Evolutionary conservation across 768 basidiomycete genomes (phyloP), one percentile per base, ranked within the genome.

Genomic region (Daedaleopsis nitida): DNA sequence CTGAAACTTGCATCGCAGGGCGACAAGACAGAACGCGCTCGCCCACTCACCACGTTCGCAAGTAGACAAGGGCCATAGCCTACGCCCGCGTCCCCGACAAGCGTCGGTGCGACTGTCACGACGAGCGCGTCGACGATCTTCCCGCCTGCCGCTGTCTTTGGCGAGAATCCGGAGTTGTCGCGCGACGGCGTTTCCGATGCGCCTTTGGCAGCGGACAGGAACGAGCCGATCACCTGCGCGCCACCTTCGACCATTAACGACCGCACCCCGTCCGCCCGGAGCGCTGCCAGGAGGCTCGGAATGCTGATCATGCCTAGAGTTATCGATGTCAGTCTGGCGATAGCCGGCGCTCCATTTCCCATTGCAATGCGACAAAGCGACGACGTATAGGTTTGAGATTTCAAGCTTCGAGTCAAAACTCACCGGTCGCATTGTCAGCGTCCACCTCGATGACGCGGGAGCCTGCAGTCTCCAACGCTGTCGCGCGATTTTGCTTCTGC

Each of bases 201-300:
- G 12, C 42, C 32, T 68, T 60, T 57, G 17, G 66, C 62, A 24
- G 70, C 65, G 43, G 49, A 73, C 13, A 94, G 74, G 75, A 94
- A 92, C 1, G 91, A 86, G 7, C 81, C 78, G 58, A 99, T 94
- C 64, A 99, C 80, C 10, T 77, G 75, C 10, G 93, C 90, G 16
- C 97, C 97, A 55, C 97, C 97, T 77, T 99, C 97, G 7, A 98
- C 91, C 96, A 99, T 99, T 57, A 98, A 76, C 12, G 87, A 88
- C 12, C 75, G 74, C 62, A 96, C 78, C 3, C 84, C 86, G n/a
- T 80, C 75, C 12, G 74, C 72, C n/a, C 74, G 74, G 24, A 97
- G 77, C 8, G 75, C 74, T 13, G 64, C 67, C 5, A 95, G 82
- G 17, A 92, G 71, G 5, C 70, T 69, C 3, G 74, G 69, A 34